Conservation (phyloP, 176 grass and related monocot genomes). For the Melocanna baccifera region DNA sequence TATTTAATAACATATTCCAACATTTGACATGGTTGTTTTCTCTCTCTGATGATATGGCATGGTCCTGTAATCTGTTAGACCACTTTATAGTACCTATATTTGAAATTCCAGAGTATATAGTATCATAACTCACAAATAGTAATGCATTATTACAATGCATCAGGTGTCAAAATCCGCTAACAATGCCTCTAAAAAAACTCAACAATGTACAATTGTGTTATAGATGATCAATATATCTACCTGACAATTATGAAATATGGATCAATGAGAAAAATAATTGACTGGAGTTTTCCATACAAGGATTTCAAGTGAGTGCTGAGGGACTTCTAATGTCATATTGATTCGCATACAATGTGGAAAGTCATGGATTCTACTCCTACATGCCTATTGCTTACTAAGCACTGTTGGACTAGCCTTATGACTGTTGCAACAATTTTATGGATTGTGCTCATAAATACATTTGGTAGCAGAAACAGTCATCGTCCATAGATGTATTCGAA, state of each 20-base stretch:
- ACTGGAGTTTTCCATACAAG: background rate
- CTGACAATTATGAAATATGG: background rate
- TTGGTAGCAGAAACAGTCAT: constrained; percentile 10
- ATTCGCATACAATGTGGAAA: background rate
- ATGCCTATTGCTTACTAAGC: constrained; percentile 2
- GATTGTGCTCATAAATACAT: background rate
- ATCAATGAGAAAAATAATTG: constrained; percentile 9
- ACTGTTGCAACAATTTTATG: constrained; percentile 9
- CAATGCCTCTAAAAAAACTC: background rate
- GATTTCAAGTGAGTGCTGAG: background rate
- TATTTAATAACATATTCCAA: background rate
- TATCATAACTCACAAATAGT: background rate
- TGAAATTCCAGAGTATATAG: background rate
- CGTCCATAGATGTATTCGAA: background rate
- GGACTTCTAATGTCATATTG: background rate
- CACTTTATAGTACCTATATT: background rate
- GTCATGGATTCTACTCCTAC: background rate
- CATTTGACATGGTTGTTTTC: background rate
- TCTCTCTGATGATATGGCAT: background rate
- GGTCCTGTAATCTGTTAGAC: background rate
- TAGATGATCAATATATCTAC: constrained; percentile 1
- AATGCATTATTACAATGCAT: background rate
- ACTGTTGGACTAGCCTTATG: background rate
- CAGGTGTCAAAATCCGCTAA: background rate
- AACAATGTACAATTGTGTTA: background rate